phyloP scores from a whole-genome alignment of 352 stramenopile species.

The Blastocystis sp. region DNA sequence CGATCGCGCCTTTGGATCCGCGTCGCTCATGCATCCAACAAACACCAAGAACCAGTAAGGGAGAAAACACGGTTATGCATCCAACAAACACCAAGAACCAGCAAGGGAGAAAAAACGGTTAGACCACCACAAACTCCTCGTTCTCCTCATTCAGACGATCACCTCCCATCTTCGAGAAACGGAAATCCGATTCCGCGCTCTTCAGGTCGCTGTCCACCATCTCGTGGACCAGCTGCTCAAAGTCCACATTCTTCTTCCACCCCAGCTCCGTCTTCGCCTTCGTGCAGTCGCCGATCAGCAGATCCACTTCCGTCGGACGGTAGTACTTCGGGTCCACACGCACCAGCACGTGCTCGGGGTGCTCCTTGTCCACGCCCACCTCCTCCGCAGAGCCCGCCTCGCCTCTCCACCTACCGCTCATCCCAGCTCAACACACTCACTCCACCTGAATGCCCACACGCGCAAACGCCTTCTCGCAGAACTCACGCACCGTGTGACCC shows the following conservation, averaged over 20 bases:
- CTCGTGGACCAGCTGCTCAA: conserved; percentile 88
- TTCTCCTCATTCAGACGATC: conserved; percentile 34
- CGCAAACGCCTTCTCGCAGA: conserved; percentile 91
- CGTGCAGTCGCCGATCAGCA: conserved; percentile 88
- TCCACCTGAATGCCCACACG: conserved; percentile 83
- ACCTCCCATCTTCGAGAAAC: conserved; percentile 16
- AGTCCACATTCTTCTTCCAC: conserved; percentile 86
- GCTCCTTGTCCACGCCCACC: conserved; percentile 81
- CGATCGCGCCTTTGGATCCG: no score
- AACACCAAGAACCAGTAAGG: no score
- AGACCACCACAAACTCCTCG: conserved; percentile 34
- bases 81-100: no score
- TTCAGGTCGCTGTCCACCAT: conserved; percentile 81
- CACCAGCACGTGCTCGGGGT: conserved; percentile 81
- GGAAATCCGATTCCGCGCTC: conserved; percentile 18
- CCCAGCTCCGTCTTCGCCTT: conserved; percentile 86
- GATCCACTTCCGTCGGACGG: conserved; percentile 93
- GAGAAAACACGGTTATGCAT: no score
- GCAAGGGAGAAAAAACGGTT: not conserved
- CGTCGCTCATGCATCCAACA: no score
- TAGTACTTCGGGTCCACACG: conserved; percentile 93
- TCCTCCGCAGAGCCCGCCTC: conserved; percentile 83
- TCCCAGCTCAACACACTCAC: conserved; percentile 81
- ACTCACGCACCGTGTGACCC: conserved; percentile 94
- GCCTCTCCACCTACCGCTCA: conserved; percentile 48